phyloP scores from a whole-genome alignment of 163 green algal species.

The Scenedesmus sp. region DNA sequence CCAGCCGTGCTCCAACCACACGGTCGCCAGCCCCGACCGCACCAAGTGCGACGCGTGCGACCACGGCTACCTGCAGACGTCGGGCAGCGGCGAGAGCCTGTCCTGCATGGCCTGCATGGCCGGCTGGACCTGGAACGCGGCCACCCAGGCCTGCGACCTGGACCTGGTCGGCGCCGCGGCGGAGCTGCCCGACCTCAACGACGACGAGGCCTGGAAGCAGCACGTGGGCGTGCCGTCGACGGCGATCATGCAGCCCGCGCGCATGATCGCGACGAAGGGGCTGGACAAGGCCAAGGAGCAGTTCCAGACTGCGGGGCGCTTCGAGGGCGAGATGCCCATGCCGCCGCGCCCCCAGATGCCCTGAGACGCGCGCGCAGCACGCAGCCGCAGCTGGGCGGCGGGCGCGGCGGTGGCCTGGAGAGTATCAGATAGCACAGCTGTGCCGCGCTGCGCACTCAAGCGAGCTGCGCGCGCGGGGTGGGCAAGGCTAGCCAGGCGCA shows the following conservation, averaged over 20 bases:
- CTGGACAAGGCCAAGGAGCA: no score
- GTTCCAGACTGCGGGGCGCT: neutral
- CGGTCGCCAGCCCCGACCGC: slow-evolving; percentile 1
- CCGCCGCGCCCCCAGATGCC: no score
- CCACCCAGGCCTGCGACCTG: neutral
- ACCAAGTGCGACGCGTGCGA: slow-evolving; percentile 16
- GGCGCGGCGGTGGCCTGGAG: no score
- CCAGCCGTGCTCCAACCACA: slow-evolving; percentile 22
- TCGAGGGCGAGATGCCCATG: no score
- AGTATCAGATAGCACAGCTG: no score
- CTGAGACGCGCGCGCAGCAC: no score
- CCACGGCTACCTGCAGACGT: slow-evolving; percentile 7
- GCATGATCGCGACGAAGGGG: no score
- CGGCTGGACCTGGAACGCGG: neutral
- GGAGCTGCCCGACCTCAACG: neutral
- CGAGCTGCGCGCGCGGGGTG: no score
- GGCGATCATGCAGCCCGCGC: neutral
- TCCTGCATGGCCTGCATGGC: slow-evolving; percentile 22
- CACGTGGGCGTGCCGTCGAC: no score
- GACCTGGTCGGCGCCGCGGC: neutral
- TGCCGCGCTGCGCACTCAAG: no score
- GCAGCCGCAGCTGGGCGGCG: no score
- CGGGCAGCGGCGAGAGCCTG: slow-evolving; percentile 9
- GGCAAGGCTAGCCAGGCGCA: no score
- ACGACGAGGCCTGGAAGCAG: slow-evolving; percentile 16